Evolutionary conservation across 1,284 basidiomycete genomes (phyloP).

Genomic region (Tilletia horrida): DNA sequence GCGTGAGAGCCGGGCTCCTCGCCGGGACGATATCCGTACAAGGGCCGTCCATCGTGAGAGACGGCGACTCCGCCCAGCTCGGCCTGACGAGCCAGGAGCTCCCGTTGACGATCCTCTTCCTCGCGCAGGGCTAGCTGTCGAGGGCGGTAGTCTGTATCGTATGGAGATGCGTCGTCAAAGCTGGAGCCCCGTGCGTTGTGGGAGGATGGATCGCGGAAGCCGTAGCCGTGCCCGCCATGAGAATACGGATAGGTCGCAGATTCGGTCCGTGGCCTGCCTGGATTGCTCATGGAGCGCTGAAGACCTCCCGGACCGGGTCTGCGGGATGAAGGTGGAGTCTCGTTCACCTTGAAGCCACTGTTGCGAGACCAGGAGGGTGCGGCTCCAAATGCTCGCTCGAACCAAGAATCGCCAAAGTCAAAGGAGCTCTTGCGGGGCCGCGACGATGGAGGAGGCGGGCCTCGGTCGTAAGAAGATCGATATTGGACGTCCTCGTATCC

Average conservation of each 20-base stretch:
- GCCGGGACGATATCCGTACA: slow-evolving; percentile 12
- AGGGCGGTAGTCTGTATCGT: neutral
- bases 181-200: neutral
- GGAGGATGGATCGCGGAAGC: neutral
- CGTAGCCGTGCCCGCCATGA: slow-evolving; percentile 5
- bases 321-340: neutral
- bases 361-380: slow-evolving; percentile 1
- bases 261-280: neutral
- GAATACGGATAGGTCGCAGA: slow-evolving; percentile 1
- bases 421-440: neutral
- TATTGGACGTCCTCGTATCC: neutral
- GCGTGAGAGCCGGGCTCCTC: neutral
- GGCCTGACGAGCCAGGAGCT: neutral
- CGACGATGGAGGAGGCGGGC: neutral
- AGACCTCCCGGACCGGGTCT: neutral
- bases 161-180: neutral
- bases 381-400: slow-evolving; percentile 3
- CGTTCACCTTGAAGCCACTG: neutral
- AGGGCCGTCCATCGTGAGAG: neutral
- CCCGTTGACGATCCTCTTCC: neutral
- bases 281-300: slow-evolving; percentile 1
- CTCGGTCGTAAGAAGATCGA: neutral
- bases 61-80: slow-evolving; percentile 11
- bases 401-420: slow-evolving; percentile 8
- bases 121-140: neutral